Base-by-base conservation (phyloP, 2,329 filamentous ascomycete genomes). In the Pseudocercospora ulei region DNA sequence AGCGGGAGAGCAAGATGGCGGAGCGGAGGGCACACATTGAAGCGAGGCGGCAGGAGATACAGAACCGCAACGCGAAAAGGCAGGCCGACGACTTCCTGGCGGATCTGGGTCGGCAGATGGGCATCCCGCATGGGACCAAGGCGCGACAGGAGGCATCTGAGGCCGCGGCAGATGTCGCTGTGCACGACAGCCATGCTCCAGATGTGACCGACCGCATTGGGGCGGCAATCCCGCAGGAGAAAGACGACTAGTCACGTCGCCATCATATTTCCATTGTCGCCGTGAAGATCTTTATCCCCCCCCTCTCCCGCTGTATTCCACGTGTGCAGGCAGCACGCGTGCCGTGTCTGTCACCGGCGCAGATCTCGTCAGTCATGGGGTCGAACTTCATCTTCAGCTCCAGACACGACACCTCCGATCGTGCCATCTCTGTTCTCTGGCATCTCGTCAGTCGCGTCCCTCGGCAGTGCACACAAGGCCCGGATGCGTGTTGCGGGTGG, bases 41-140 rank as follows among this genome's bases (percentile, higher is more conserved):
- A 35, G 49, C 43, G 16, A 41, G 53, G 39, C 46, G 48, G 38
- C 23, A 35, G 23, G 43, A 52, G 30, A 41, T 55, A 12, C 18
- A 39, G 28, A 35, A 40, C 25, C 44, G 40, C 37, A 51, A 46
- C 35, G 52, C 51, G 25, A 78, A 76, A 61, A 78, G 75, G 53
- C 71, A 80, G 60, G 82, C 82, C 20, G 80, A 83, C 52, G 73
- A 65, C 47, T 90, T 90, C 59, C 59, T 92, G 52, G 73, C 78
- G 38, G 72, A 71, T 11, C 60, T 81, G 43, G 64, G 54, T 9
- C 53, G 47, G 31, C 58, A 62, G 42, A 44, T 64, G 47, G 27
- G 29, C 9, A 14, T 19, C 4, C 13, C 26, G 20, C 20, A 22
- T 16, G 17, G 22, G 12, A 9, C 13, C 7, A n/a, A 18, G 5